Conservation (phyloP, 1,284 basidiomycete species). For the Sporisorium iseilematis-ciliati region DNA sequence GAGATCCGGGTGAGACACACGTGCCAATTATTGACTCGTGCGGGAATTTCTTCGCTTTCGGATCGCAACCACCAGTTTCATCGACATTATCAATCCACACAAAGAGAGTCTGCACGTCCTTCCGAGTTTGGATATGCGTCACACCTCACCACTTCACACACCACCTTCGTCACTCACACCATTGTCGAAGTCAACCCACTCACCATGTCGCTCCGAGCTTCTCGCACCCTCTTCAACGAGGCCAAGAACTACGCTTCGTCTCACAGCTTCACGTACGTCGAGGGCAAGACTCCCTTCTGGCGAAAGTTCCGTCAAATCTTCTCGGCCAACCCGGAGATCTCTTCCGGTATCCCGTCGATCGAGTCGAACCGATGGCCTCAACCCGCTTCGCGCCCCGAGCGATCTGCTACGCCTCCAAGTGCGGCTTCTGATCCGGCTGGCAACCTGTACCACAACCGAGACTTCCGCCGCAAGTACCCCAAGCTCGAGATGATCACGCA, state of each 20-base stretch:
- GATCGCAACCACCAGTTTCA: background rate
- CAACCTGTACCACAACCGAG: slow-evolving; percentile 85
- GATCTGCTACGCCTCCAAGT: slow-evolving; percentile 88
- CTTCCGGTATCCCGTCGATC: slow-evolving; percentile 85
- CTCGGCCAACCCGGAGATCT: slow-evolving; percentile 86
- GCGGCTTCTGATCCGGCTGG: slow-evolving; percentile 67
- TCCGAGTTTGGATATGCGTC: too few relatives aligned
- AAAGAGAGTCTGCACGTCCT: background rate
- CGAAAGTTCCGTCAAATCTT: slow-evolving; percentile 64
- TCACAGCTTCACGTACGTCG: slow-evolving; percentile 64
- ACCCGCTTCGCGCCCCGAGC: slow-evolving; percentile 86
- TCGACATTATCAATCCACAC: slow-evolving; percentile 2
- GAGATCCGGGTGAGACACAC: background rate
- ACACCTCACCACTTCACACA: background rate
- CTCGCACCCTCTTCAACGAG: slow-evolving; percentile 53
- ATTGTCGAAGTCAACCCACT: background rate
- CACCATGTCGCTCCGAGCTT: slow-evolving; percentile 50
- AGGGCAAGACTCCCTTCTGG: slow-evolving; percentile 69
- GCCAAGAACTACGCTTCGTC: slow-evolving; percentile 59
- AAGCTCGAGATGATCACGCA: slow-evolving; percentile 74
- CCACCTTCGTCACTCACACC: slow-evolving; percentile 2
- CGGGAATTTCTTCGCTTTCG: background rate
- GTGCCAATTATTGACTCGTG: background rate
- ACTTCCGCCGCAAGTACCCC: slow-evolving; percentile 90
- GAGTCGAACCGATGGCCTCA: slow-evolving; percentile 82